Base-by-base conservation (phyloP, 2,329 filamentous ascomycete genomes). In the Metarhizium humberi region DNA sequence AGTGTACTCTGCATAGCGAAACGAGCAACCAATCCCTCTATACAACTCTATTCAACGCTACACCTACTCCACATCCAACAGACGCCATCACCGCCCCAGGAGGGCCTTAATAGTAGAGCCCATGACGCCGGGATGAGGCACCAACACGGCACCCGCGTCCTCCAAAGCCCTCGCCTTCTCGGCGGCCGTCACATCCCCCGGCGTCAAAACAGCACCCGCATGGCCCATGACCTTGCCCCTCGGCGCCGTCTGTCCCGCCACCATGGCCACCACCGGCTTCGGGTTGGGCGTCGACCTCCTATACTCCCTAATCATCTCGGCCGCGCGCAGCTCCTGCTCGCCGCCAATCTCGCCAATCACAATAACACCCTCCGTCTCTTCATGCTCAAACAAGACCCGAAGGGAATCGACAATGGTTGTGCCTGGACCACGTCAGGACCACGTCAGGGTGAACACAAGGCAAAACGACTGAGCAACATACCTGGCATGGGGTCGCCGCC, bases 401-500 rank as follows among this genome's bases (percentile, higher is more conserved):
- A 90, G 69, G 0, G 81, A 86, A 65, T 92, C 88, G 0, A 86
- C 80, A 57, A 91, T 82, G 29, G 86, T 86, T 0, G 88, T 86
- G n/a, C 71, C 68, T 69, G 50, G 7, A 58, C 34, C 4, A 7
- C n/a, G n/a, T n/a, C n/a, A n/a, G n/a, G n/a, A n/a, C n/a, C n/a
- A n/a, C n/a, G n/a, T n/a, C n/a, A n/a, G n/a, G n/a, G n/a, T n/a
- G n/a, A n/a, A n/a, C n/a, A n/a, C n/a, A n/a, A n/a, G n/a, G n/a
- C n/a, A n/a, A n/a, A n/a, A n/a, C n/a, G n/a, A n/a, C n/a, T n/a
- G n/a, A n/a, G n/a, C n/a, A n/a, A n/a, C 56, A 25, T 58, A 70
- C 86, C 86, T 2, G 87, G 85, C 55, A 90, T 72, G 40, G 87
- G 78, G 64, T 92, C 88, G 2, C 88, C 88, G 3, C 88, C 88